Evolutionary conservation across 768 basidiomycete species (phyloP).

Genomic region (Podaxis sp.): DNA sequence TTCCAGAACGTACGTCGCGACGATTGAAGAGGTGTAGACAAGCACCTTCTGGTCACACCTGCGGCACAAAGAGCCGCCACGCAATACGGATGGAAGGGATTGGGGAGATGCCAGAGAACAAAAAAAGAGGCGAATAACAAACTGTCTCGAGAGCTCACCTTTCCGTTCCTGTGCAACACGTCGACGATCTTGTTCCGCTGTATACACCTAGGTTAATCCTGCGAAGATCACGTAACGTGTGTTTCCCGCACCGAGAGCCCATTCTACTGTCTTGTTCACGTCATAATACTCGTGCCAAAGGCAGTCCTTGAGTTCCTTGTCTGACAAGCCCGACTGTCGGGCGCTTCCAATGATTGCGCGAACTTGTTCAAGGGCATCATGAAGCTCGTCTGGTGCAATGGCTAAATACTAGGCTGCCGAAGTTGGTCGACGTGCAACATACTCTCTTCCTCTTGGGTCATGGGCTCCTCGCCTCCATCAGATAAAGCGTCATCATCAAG

Average conservation of each 20-base stretch:
- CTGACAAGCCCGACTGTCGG: constrained; percentile 62
- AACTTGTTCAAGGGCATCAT: constrained; percentile 65
- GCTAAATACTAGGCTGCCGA: constrained; percentile 15
- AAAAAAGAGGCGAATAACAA: constrained; percentile 23
- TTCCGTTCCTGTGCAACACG: constrained; percentile 66
- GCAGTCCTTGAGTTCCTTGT: constrained; percentile 68
- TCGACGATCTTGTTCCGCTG: constrained; percentile 69
- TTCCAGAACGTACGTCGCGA: neutral
- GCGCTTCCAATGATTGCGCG: constrained; percentile 63
- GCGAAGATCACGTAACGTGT: neutral
- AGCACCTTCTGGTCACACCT: constrained; percentile 55
- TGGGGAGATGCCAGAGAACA: constrained; percentile 24
- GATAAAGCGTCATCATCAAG: constrained; percentile 78
- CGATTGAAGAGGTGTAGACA: constrained; percentile 29
- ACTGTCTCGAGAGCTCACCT: constrained; percentile 61
- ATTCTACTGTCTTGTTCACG: constrained; percentile 68
- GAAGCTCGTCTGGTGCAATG: constrained; percentile 53
- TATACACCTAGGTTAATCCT: constrained; percentile 8
- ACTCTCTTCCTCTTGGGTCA: constrained; percentile 86
- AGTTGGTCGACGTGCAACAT: constrained; percentile 9
- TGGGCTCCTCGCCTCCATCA: constrained; percentile 72
- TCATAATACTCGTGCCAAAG: constrained; percentile 91
- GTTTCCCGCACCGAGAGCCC: constrained; percentile 60
- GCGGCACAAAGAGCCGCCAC: constrained; percentile 22
- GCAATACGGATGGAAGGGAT: constrained; percentile 21